Evolutionary conservation across 1,139 yeast genomes (phyloP), one percentile per base, ranked within the genome.

Genomic region (Taphrina pruni): DNA sequence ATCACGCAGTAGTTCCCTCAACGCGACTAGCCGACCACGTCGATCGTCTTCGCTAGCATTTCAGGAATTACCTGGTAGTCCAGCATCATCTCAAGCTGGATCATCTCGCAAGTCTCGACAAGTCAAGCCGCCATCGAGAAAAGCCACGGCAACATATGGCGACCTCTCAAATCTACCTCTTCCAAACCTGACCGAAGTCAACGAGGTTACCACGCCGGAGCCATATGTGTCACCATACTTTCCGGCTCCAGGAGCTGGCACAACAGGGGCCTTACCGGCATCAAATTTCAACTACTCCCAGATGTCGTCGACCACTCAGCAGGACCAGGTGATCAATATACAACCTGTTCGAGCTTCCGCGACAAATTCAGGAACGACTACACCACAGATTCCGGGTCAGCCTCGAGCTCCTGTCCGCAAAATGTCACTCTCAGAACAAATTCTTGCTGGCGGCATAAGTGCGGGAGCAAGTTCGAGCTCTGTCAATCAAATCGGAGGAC

Each of bases 201-300:
- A 60, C 48, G 56, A 48, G 48, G 56, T 38, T 35, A 48, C 56
- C 8, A 38, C 48, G 14, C 61, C 50, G 6, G 46, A 64, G 17
- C 55, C 52, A 9, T 64, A 64, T 38, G 41, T 64, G 38, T 64
- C 67, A 36, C 67, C 67, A 21, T 64, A 64, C 35, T 64, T 64
- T 39, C 67, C 67, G 7, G 67, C 67, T 35, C 67, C 67, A 1
- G 67, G 67, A 12, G 67, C 67, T 8, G 67, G 67, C n/a, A 64
- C 67, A 9, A 64, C 67, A 7, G 67, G 67, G 8, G 60, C 60
- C 8, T 21, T 64, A 26, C 67, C 67, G 14, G 46, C 67, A 12
- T 46, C 58, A 9, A 43, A 64, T 11, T 64, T 64, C 20, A 8
- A 26, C 14, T 58, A 26, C 54, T 58, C 43, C 6, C 51, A 32